Base-by-base conservation (phyloP, 1,284 basidiomycete species). In the Coniferiporia weirii region DNA sequence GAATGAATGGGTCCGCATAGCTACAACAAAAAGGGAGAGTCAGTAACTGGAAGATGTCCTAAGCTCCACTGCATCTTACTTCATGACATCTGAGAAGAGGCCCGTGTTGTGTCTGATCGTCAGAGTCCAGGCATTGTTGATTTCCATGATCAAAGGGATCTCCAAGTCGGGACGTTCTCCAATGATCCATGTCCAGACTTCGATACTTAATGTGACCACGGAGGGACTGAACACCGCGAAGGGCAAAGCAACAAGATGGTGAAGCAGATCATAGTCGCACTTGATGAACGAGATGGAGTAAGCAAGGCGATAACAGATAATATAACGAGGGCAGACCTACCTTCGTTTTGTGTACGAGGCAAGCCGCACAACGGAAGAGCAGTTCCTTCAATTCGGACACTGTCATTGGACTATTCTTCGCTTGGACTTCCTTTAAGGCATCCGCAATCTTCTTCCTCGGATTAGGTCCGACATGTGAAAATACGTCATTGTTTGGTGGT, bases 151-250 rank as follows among this genome's bases (percentile, higher is more conserved):
- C 32, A 98, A 73, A 6, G 80, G 81, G 73, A 90, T 78, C 69
- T 89, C 85, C 22, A 84, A 77, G 57, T 85, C 82, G 0, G 93
- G 89, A 57, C 92, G 85, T 68, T 95, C 91, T 15, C 92, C 86
- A 52, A 98, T 91, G 0, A 98, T 79, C 96, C 95, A 98, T 1
- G 91, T 93, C 97, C 97, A 99, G 4, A 93, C 89, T 70, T 98
- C 94, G 53, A 95, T 89, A 0, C 93, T 95, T 1, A 91, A 84
- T 8, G 89, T 82, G 60, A 98, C 84, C 0, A 95, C 84, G 4
- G 90, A 79, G 0, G 95, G 93, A 0, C 92, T 94, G 65, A 95
- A 94, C 3, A 93, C 86, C 57, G 89, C 88, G 66, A 98, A 91
- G 0, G 97, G 97, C 15, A 99, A 73, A 27, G 82, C 81, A 7